Base-by-base conservation (phyloP, 805 yeast species). In the Ogataea degrootiae region DNA sequence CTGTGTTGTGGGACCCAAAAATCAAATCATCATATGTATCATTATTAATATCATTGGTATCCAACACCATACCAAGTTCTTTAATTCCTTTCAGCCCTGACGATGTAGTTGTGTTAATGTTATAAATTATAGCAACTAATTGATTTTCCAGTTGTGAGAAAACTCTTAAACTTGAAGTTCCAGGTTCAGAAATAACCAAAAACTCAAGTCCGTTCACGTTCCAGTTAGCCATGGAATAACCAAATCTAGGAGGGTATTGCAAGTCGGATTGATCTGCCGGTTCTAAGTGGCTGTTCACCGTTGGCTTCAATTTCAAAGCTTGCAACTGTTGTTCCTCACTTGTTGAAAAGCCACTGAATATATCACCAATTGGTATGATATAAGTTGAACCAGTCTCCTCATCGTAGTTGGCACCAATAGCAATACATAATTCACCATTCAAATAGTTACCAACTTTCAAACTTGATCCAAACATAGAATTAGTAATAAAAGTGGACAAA, bases 171-270 rank as follows among this genome's bases (percentile, higher is more conserved):
- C 56, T 50, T 4, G 82, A 77, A 0, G 58, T 37, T 0, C 87
- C 86, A 0, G 87, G 85, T 44, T 76, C 73, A 0, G 79, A 60
- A 4, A 79, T 69, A 0, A 74, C 69, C 7, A 81, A 58, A 42
- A 70, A 68, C 9, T 73, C 67, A 1, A 56, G 34, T 5, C 59
- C 68, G 6, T 58, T 47, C 0, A 68, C 17, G 1, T 48, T 55
- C 50, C 71, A 63, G 1, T 53, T 53, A 0, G 65, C 61, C 38
- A 77, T 50, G 2, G 65, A 53, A 0, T 67, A 56, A 0, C 87
- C 87, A 54, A 76, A 78, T 41, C 71, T 56, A 0, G 61, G 51
- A 5, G 72, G 67, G 44, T 56, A 63, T 19, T 59, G 54, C 8
- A 52, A 31, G 14, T 35, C 15, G 8, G 43, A 7, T 57, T 55